phyloP scores from a whole-genome alignment of 2,329 filamentous ascomycete species.

The Alternaria dauci region DNA sequence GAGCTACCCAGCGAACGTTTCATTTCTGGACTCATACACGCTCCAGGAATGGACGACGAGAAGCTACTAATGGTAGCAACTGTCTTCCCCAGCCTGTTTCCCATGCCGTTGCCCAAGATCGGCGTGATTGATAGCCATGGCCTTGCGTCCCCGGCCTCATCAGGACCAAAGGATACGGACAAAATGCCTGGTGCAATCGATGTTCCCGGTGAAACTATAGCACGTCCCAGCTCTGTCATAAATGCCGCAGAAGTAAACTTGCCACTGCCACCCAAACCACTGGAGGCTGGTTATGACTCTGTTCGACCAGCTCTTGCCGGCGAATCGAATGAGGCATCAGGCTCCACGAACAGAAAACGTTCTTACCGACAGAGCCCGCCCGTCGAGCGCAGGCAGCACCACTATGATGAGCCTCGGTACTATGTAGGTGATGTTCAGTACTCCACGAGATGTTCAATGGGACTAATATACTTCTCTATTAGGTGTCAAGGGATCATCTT shows the following conservation, averaged over 20 bases:
- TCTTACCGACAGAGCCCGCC: constrained; percentile 37
- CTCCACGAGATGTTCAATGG: constrained; percentile 7
- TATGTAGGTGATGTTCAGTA: constrained; percentile 42
- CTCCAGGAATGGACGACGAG: constrained; percentile 65
- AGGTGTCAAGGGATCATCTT: constrained; percentile 40
- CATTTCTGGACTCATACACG: constrained; percentile 59
- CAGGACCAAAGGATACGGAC: constrained; percentile 43
- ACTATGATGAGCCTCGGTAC: constrained; percentile 44
- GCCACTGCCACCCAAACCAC: constrained; percentile 44
- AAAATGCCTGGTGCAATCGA: constrained; percentile 25
- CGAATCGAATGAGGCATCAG: constrained; percentile 26
- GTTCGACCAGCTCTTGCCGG: constrained; percentile 48
- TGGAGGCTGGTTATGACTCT: constrained; percentile 60
- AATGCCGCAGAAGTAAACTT: constrained; percentile 39
- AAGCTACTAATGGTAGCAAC: constrained; percentile 63
- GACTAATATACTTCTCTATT: constrained; percentile 24
- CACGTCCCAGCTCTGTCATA: constrained; percentile 32
- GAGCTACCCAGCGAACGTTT: constrained; percentile 63
- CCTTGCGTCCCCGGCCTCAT: constrained; percentile 37
- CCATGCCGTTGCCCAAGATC: constrained; percentile 55
- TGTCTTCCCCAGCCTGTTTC: constrained; percentile 59
- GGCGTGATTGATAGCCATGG: constrained; percentile 46
- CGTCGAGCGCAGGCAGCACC: constrained; percentile 38
- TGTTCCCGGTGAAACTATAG: constrained; percentile 27
- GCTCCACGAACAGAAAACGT: constrained; percentile 30